These are phyloP conservation scores for Ceratobasidium sp. DNA, from an alignment of 1,284 basidiomycete genomes.

Conservation along the genomic window DNA sequence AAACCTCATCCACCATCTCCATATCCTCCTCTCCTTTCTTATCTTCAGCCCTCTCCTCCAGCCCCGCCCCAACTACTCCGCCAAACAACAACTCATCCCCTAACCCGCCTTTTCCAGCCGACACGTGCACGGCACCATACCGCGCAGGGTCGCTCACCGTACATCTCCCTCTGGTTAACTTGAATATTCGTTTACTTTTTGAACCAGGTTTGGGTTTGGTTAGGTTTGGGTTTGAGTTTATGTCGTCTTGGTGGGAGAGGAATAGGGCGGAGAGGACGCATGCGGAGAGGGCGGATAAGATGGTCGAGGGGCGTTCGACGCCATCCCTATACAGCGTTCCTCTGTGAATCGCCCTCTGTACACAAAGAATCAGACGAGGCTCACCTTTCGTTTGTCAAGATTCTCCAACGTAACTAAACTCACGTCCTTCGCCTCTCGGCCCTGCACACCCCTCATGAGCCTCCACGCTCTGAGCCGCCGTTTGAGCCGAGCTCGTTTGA, in stretches of 20 bases:
- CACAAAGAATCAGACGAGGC: neutral
- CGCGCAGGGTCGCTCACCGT: conserved; percentile 71
- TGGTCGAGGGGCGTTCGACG: conserved; percentile 71
- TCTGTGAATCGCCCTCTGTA: neutral
- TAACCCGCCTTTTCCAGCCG: conserved; percentile 25
- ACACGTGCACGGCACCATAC: conserved; percentile 58
- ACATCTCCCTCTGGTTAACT: conserved; percentile 61
- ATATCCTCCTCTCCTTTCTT: neutral
- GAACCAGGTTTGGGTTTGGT: conserved; percentile 40
- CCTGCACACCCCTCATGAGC: conserved; percentile 41
- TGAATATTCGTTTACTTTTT: conserved; percentile 49
- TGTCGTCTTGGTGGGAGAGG: conserved; percentile 52
- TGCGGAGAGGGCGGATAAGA: conserved; percentile 69
- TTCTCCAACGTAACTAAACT: conserved; percentile 66
- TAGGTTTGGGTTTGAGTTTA: conserved; percentile 27
- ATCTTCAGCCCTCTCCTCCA: conserved; percentile 53
- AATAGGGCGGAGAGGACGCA: conserved; percentile 72
- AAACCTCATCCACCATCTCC: neutral
- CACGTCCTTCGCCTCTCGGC: conserved; percentile 66
- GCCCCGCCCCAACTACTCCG: conserved; percentile 70
- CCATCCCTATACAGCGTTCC: conserved; percentile 60
- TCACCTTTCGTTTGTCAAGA: conserved; percentile 58
- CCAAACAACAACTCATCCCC: conserved; percentile 47
- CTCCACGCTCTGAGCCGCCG: conserved; percentile 3
- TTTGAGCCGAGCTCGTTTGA: conserved; percentile 23